Evolutionary conservation across 345 rosid species (phyloP), one percentile per base, ranked within the genome.

Genomic region (Xanthoceras sorbifolium): DNA sequence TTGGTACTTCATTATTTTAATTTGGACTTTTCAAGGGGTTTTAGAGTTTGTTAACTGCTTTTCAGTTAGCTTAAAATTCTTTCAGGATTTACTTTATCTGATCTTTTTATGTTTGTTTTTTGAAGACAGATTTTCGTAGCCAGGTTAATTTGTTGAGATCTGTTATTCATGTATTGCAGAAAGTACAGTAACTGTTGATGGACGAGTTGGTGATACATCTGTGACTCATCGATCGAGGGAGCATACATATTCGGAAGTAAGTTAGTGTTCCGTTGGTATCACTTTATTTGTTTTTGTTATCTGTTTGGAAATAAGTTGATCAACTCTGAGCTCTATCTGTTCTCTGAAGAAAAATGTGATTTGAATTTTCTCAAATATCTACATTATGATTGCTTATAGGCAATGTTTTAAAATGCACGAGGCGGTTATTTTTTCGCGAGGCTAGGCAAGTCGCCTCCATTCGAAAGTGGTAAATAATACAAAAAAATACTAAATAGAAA

Each of bases 161-260:
- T 81, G 32, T 28, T 52, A 67, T 52, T 59, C 48, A 22, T 82
- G 42, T 66, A 65, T 76, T 73, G 81, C 85, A 87, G 94, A 85
- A 82, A 83, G 82, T 84, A 46, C 67, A 1, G 40, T 80, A 74
- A 77, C 81, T 63, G 78, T 73, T 22, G 87, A 79, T 26, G 77
- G 79, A 52, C 72, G 61, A 26, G 52, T 40, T 73, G 48, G 72
- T 64, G 70, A 65, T 72, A 50, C 55, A 1, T 26, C 50, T 42
- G 67, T 73, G 61, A 71, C 59, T 68, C 72, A 48, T 62, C 77
- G 17, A n/a, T 77, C 84, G 64, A 81, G 78, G 52, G 79, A 76
- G 57, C 71, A 22, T 29, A 55, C 63, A 75, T 76, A 66, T 69
- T 85, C 84, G 76, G 82, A 85, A 81, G 92, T 88, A 85, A 86